Evolutionary conservation across 2,329 filamentous ascomycete genomes (phyloP).

Genomic region (Cordyceps pruinosa): DNA sequence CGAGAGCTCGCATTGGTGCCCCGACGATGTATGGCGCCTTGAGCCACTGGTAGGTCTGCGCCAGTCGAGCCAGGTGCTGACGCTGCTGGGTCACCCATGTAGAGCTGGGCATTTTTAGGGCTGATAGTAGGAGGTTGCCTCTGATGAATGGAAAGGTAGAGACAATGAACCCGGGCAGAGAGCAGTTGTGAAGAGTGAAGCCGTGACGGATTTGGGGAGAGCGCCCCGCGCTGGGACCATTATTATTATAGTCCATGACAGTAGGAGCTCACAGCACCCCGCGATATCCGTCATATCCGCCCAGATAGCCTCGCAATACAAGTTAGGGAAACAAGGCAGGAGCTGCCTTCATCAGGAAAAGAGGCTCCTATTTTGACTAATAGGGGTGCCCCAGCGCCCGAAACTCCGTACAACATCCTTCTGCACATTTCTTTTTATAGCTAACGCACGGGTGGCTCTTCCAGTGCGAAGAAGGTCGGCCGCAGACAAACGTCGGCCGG

Average conservation of each 20-base stretch:
- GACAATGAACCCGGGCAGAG: too few relatives aligned
- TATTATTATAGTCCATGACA: background rate
- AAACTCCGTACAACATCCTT: too few relatives aligned
- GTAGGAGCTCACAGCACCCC: background rate
- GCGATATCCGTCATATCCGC: conserved; percentile 1
- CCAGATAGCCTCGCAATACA: background rate
- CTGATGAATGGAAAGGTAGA: too few relatives aligned
- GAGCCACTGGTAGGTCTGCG: conserved; percentile 21
- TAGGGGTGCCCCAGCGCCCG: too few relatives aligned
- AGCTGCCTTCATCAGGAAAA: too few relatives aligned
- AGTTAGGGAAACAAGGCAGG: too few relatives aligned
- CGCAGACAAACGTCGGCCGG: too few relatives aligned
- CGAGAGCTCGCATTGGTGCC: conserved; percentile 65
- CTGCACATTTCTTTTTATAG: too few relatives aligned
- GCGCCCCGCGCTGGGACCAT: background rate
- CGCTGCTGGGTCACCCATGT: background rate
- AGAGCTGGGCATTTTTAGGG: background rate
- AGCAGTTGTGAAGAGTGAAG: background rate
- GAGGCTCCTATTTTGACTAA: too few relatives aligned
- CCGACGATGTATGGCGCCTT: conserved; percentile 46
- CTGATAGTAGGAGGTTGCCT: background rate
- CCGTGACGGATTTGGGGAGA: background rate
- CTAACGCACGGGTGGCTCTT: too few relatives aligned
- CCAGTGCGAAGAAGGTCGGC: too few relatives aligned
- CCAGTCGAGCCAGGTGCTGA: conserved; percentile 6